A percentile compares a stretch with the other conserved stretches of the same genome.
phyloP scores from a whole-genome alignment of 192 early-diverging fungal genomes.

The Diversispora epigaea region DNA sequence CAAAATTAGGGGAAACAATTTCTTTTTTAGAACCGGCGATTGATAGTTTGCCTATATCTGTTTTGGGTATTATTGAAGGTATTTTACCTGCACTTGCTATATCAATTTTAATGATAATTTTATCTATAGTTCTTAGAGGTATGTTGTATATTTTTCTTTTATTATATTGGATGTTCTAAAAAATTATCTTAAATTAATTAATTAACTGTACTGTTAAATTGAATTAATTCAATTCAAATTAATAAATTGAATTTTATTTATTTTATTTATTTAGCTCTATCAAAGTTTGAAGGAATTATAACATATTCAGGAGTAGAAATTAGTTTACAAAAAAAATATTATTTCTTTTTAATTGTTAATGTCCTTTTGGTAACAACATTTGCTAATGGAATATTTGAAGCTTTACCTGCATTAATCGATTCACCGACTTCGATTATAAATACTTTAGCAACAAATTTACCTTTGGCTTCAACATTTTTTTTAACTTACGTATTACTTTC shows the following conservation, averaged over 20 bases:
- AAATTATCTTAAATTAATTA: too few species aligned
- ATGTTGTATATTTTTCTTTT: slow-evolving; percentile 30
- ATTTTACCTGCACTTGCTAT: slow-evolving; percentile 72
- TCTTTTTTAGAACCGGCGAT: slow-evolving; percentile 48
- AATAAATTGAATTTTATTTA: neutral
- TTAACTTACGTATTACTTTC: slow-evolving; percentile 81
- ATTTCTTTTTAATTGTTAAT: slow-evolving; percentile 79
- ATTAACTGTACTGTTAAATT: too few species aligned
- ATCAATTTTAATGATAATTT: slow-evolving; percentile 64
- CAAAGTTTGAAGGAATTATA: slow-evolving; percentile 51
- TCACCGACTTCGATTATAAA: slow-evolving; percentile 37
- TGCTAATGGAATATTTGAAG: slow-evolving; percentile 59
- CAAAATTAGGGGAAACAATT: slow-evolving; percentile 45
- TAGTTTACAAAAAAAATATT: slow-evolving; percentile 58
- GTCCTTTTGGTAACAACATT: slow-evolving; percentile 78
- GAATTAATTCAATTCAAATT: too few species aligned
- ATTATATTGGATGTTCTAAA: neutral
- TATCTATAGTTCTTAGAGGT: slow-evolving; percentile 65
- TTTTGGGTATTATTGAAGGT: slow-evolving; percentile 55
- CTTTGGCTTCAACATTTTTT: slow-evolving; percentile 77
- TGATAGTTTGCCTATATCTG: slow-evolving; percentile 35
- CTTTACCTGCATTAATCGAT: slow-evolving; percentile 23
- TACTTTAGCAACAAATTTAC: slow-evolving; percentile 62
- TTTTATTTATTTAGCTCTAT: slow-evolving; percentile 40
- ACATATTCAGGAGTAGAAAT: neutral